A percentile compares a stretch with the other conserved stretches of the same genome.
phyloP scores from a whole-genome alignment of 1,284 basidiomycete species.

The Anthracocystis panici-leucophaei region DNA sequence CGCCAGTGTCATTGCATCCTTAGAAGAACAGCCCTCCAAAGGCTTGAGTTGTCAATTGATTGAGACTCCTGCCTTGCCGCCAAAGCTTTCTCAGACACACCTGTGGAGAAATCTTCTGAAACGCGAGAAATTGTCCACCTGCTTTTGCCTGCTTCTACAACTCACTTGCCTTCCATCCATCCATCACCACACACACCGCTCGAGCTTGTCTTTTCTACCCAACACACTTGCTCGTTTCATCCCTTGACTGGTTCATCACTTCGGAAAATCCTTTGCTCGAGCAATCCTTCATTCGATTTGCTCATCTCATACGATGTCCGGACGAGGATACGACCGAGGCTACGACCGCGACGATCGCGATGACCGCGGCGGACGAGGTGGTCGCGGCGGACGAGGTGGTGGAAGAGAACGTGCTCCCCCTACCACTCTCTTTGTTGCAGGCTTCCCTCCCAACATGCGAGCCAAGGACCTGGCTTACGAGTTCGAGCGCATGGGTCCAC shows the following conservation, averaged over 20 bases:
- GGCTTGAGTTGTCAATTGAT: too few species aligned
- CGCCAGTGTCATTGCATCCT: too few species aligned
- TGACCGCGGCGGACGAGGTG: slow-evolving; percentile 36
- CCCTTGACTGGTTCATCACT: background rate
- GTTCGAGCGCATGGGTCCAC: slow-evolving; percentile 61
- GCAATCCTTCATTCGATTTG: background rate
- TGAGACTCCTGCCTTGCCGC: too few species aligned
- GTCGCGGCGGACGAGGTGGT: slow-evolving; percentile 29
- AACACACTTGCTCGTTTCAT: background rate
- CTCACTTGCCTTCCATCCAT: background rate
- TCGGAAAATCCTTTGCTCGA: background rate
- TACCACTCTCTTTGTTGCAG: slow-evolving; percentile 55
- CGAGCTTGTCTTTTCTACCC: background rate
- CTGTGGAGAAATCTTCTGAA: slow-evolving; percentile 18
- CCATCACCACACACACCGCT: background rate
- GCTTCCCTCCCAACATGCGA: slow-evolving; percentile 61
- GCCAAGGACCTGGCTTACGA: slow-evolving; percentile 65
- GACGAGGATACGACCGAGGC: slow-evolving; percentile 42
- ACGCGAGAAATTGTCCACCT: slow-evolving; percentile 6
- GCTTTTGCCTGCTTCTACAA: background rate
- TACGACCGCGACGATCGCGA: slow-evolving; percentile 46
- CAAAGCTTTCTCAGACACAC: too few species aligned
- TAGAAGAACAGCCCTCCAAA: too few species aligned
- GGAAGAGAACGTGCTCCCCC: slow-evolving; percentile 41
- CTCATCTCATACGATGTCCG: slow-evolving; percentile 25